Evolutionary conservation across 2,329 filamentous ascomycete species (phyloP).

Genomic region (Scedosporium minutisporum): DNA sequence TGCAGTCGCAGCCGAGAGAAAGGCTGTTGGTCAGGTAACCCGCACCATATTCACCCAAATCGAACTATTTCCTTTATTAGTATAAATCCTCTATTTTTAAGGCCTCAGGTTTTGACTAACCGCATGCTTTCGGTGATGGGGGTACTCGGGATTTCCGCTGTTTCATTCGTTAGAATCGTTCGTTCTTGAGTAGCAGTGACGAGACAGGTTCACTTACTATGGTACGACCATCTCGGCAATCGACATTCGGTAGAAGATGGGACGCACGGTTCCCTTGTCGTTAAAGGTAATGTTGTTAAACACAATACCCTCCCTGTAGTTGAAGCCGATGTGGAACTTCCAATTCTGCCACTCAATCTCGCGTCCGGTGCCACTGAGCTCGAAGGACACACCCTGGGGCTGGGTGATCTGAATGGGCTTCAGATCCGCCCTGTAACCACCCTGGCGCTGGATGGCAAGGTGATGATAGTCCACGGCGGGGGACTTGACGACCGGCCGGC

Average conservation of each 20-base stretch:
- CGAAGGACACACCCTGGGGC: slow-evolving; percentile 82
- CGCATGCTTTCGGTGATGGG: slow-evolving; percentile 72
- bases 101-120: too few relatives aligned
- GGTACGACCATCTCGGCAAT: slow-evolving; percentile 92
- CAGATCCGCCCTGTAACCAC: slow-evolving; percentile 67
- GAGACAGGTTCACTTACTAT: slow-evolving; percentile 36
- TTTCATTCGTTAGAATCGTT: slow-evolving; percentile 7
- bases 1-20: slow-evolving; percentile 72
- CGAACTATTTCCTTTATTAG: slow-evolving; percentile 34
- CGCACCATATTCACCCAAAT: slow-evolving; percentile 71
- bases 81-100: too few relatives aligned
- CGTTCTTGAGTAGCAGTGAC: neutral
- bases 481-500: slow-evolving; percentile 64
- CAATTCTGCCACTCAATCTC: slow-evolving; percentile 85
- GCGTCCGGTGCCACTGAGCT: slow-evolving; percentile 50
- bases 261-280: slow-evolving; percentile 67
- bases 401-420: slow-evolving; percentile 86
- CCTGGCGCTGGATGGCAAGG: slow-evolving; percentile 58
- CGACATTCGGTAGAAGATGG: slow-evolving; percentile 81
- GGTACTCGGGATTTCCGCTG: slow-evolving; percentile 64
- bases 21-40: slow-evolving; percentile 79
- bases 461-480: slow-evolving; percentile 73
- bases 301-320: slow-evolving; percentile 86
- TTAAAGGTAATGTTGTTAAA: slow-evolving; percentile 85
- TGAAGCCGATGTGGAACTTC: slow-evolving; percentile 89